A percentile compares a stretch with the other conserved stretches of the same genome.
These are phyloP conservation scores for Abrus precatorius DNA, from an alignment of 306 rosid genomes.

Conservation along the genomic window DNA sequence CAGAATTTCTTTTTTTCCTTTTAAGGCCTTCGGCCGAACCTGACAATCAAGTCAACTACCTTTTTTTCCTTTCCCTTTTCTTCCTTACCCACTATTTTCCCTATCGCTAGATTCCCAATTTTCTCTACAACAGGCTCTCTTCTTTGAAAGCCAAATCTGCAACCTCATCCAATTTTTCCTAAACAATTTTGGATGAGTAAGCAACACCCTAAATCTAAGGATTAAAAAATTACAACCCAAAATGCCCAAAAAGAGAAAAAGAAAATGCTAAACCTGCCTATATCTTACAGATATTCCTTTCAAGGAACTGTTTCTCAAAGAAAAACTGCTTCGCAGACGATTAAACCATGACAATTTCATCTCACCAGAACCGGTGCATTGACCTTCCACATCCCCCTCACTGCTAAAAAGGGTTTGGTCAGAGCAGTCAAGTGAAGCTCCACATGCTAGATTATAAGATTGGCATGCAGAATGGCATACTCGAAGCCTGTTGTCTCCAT, in stretches of 20 bases:
- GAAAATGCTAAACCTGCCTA: slow-evolving; percentile 59
- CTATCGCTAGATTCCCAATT: slow-evolving; percentile 55
- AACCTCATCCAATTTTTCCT: slow-evolving; percentile 64
- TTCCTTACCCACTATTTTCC: slow-evolving; percentile 36
- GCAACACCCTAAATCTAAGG: slow-evolving; percentile 70
- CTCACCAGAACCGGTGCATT: slow-evolving; percentile 91
- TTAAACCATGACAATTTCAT: slow-evolving; percentile 74
- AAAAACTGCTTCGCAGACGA: slow-evolving; percentile 64
- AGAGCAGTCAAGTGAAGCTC: slow-evolving; percentile 95
- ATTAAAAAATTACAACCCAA: slow-evolving; percentile 63
- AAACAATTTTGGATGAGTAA: slow-evolving; percentile 70
- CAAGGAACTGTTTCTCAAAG: slow-evolving; percentile 66
- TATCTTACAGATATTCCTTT: slow-evolving; percentile 74
- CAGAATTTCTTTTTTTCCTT: slow-evolving; percentile 32
- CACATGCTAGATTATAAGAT: slow-evolving; percentile 92
- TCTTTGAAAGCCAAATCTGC: slow-evolving; percentile 73
- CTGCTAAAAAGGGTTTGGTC: slow-evolving; percentile 94
- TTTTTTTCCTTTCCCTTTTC: background rate
- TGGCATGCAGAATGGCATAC: slow-evolving; percentile 95
- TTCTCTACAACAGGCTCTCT: slow-evolving; percentile 79
- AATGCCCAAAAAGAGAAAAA: slow-evolving; percentile 45
- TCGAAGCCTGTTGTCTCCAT: slow-evolving; percentile 93
- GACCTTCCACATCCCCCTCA: slow-evolving; percentile 79
- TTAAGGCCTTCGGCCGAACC: slow-evolving; percentile 89
- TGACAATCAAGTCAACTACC: slow-evolving; percentile 48